These are phyloP conservation scores for Ganoderma multipileum DNA, from an alignment of 1,284 basidiomycete genomes.

Conservation along the genomic window DNA sequence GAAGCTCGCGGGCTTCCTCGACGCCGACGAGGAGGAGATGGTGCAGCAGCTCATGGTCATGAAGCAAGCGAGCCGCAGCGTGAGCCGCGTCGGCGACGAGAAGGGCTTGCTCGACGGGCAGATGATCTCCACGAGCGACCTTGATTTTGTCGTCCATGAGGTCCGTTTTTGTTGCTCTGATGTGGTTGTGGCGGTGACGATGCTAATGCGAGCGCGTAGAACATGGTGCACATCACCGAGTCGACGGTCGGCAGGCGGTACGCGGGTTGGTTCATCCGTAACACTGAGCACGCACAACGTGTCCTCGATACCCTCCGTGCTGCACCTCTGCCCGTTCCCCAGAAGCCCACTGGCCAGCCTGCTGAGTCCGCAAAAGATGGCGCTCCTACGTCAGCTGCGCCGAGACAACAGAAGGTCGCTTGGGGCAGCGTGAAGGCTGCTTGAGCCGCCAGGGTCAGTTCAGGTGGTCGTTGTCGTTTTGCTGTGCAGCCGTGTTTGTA, in stretches of 20 bases:
- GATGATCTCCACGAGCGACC: slow-evolving; percentile 88
- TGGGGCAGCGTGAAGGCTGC: slow-evolving; percentile 44
- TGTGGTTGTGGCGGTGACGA: background rate
- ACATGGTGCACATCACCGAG: slow-evolving; percentile 96
- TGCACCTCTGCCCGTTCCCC: slow-evolving; percentile 61
- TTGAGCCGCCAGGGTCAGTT: slow-evolving; percentile 26
- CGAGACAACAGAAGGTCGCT: slow-evolving; percentile 39
- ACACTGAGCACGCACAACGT: slow-evolving; percentile 88
- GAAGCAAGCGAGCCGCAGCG: slow-evolving; percentile 85
- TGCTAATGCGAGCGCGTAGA: slow-evolving; percentile 51
- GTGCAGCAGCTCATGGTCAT: slow-evolving; percentile 97
- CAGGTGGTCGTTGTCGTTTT: background rate
- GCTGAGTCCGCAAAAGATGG: slow-evolving; percentile 18
- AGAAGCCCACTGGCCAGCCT: slow-evolving; percentile 27
- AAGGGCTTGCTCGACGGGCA: slow-evolving; percentile 85
- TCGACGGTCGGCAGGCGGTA: slow-evolving; percentile 92
- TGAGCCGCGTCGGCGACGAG: slow-evolving; percentile 61
- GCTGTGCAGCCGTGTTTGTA: background rate
- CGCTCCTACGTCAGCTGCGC: slow-evolving; percentile 24
- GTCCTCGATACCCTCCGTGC: slow-evolving; percentile 81
- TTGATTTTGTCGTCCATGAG: slow-evolving; percentile 95
- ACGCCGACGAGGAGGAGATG: slow-evolving; percentile 91
- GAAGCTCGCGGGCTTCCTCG: slow-evolving; percentile 92
- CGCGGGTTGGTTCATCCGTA: slow-evolving; percentile 97
- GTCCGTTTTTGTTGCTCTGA: slow-evolving; percentile 46